Conservation (phyloP, 495 filamentous ascomycete species). For the Daldinia concentrica region DNA sequence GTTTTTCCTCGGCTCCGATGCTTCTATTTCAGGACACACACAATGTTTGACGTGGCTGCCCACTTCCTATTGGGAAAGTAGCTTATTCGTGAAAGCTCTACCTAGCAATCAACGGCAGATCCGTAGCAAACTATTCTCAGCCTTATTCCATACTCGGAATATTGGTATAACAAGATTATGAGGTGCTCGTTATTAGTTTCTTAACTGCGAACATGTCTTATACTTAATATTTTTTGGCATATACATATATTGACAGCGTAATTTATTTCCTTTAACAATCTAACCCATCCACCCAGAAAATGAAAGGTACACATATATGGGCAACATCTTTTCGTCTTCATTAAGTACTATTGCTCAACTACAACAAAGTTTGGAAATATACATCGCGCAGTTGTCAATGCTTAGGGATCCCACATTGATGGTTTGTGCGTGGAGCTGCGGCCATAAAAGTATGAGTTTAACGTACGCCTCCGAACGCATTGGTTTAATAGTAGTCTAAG, state of each 20-base stretch:
- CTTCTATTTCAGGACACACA: conserved; percentile 4
- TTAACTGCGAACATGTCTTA: not conserved
- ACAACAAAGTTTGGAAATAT: too few relatives aligned
- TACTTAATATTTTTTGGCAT: not conserved
- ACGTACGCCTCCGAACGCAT: too few relatives aligned
- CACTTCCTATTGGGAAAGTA: not conserved
- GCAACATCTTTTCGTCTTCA: too few relatives aligned
- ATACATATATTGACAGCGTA: not conserved
- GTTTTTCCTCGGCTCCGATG: not conserved
- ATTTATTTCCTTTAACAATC: not conserved
- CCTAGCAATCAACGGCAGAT: not conserved
- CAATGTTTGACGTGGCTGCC: not conserved
- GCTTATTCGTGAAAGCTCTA: not conserved
- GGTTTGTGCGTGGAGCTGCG: too few relatives aligned
- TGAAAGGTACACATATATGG: too few relatives aligned
- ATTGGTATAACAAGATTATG: not conserved
- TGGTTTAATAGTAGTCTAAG: too few relatives aligned
- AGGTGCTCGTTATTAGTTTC: not conserved
- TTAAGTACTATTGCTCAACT: too few relatives aligned
- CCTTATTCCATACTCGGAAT: not conserved
- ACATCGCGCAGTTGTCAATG: too few relatives aligned
- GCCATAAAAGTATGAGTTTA: too few relatives aligned
- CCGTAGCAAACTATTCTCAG: not conserved
- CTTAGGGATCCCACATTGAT: rapidly evolving
- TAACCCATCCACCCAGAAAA: too few relatives aligned